phyloP scores from a whole-genome alignment of 1,284 basidiomycete genomes.

The Earliella scabrosa region DNA sequence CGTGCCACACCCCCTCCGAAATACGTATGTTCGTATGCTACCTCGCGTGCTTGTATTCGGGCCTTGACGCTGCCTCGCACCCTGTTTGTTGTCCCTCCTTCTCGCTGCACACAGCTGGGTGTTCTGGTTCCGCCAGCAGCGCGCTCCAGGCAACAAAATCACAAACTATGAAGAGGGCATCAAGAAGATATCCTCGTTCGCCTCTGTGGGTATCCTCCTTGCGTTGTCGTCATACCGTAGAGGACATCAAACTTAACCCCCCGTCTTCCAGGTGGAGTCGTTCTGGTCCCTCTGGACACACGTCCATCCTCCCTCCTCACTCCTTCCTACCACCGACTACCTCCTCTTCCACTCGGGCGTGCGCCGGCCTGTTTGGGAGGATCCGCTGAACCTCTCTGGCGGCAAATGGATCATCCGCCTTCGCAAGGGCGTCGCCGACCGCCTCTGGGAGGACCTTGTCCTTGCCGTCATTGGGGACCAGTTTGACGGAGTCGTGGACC shows the following conservation, averaged over 20 bases:
- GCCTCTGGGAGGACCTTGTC: slow-evolving; percentile 83
- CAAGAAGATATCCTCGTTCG: slow-evolving; percentile 79
- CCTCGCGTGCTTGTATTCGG: slow-evolving; percentile 26
- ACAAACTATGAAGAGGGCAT: slow-evolving; percentile 87
- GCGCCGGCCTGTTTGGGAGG: slow-evolving; percentile 88
- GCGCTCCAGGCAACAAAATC: slow-evolving; percentile 79
- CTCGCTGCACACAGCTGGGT: slow-evolving; percentile 63
- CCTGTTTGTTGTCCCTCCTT: neutral
- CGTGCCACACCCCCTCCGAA: slow-evolving; percentile 77
- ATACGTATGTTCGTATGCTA: slow-evolving; percentile 79
- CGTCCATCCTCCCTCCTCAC: slow-evolving; percentile 71
- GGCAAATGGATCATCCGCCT: slow-evolving; percentile 94
- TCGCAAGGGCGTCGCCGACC: slow-evolving; percentile 80
- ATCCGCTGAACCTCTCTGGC: slow-evolving; percentile 82
- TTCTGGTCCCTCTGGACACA: slow-evolving; percentile 88
- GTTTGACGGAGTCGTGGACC: slow-evolving; percentile 58
- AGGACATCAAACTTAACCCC: neutral
- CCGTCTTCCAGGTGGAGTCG: slow-evolving; percentile 64
- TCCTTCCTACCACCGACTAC: slow-evolving; percentile 82
- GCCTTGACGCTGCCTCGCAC: slow-evolving; percentile 20
- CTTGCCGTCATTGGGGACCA: slow-evolving; percentile 80
- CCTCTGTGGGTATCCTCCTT: slow-evolving; percentile 56
- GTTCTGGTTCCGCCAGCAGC: slow-evolving; percentile 86
- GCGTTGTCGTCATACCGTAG: neutral
- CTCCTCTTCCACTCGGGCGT: slow-evolving; percentile 85